These are phyloP conservation scores for Polytrichum formosum DNA, from an alignment of 225 moss, liverwort and hornwort species.

Conservation along the genomic window DNA sequence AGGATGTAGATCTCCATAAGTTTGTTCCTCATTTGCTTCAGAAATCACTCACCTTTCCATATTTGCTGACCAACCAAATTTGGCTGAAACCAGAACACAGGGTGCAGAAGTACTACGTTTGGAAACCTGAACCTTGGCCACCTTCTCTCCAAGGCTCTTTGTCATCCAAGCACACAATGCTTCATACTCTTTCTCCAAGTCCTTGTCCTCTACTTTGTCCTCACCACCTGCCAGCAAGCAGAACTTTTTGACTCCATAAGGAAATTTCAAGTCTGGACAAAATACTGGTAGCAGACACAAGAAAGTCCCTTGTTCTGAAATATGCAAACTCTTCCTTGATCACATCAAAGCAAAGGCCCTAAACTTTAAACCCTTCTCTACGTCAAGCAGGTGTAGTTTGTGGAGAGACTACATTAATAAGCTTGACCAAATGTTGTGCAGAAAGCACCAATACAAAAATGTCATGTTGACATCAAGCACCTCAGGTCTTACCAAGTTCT, in stretches of 20 bases:
- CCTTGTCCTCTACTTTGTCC: slow-evolving; percentile 67
- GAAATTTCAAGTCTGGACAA: too few relatives aligned
- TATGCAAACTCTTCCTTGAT: too few relatives aligned
- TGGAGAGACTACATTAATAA: too few relatives aligned
- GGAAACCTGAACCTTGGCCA: slow-evolving; percentile 92
- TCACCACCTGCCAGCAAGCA: slow-evolving; percentile 38
- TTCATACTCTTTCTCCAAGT: slow-evolving; percentile 66
- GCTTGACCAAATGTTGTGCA: too few relatives aligned
- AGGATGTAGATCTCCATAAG: background rate
- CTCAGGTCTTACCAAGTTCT: slow-evolving; percentile 57
- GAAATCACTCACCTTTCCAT: slow-evolving; percentile 79
- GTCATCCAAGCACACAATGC: slow-evolving; percentile 86
- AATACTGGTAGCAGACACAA: too few relatives aligned
- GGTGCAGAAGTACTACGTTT: slow-evolving; percentile 84
- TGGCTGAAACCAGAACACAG: slow-evolving; percentile 91
- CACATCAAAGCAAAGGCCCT: too few relatives aligned
- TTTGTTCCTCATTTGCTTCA: background rate
- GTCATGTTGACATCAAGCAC: background rate
- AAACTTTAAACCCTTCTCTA: too few relatives aligned
- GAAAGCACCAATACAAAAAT: background rate
- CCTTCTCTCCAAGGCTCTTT: slow-evolving; percentile 82
- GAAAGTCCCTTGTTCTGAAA: too few relatives aligned
- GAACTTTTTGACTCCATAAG: too few relatives aligned
- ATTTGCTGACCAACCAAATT: slow-evolving; percentile 99
- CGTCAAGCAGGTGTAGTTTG: too few relatives aligned